Percentiles rank a stretch among this genome's conserved stretches.
These are phyloP conservation scores for Diutina mesorugosa DNA, from an alignment of 1,139 yeast genomes.

Conservation along the genomic window DNA sequence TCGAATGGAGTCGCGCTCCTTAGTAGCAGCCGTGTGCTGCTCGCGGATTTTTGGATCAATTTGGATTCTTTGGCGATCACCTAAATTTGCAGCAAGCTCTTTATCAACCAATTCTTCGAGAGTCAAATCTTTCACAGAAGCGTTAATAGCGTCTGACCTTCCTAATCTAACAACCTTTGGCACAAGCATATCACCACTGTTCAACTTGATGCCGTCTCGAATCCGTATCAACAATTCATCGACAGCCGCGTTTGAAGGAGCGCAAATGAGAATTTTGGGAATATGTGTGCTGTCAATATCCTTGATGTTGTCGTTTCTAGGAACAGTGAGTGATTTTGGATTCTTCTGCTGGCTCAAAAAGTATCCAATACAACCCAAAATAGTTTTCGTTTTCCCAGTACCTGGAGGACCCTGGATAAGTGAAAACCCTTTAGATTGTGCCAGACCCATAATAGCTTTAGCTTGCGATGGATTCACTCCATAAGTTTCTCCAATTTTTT, in stretches of 20 bases:
- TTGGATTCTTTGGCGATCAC: constrained; percentile 11
- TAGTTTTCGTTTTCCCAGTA: constrained; percentile 96
- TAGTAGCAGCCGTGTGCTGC: constrained; percentile 38
- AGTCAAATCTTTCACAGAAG: constrained; percentile 71
- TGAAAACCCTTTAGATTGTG: constrained; percentile 61
- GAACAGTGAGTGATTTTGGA: constrained; percentile 18
- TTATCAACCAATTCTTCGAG: constrained; percentile 79
- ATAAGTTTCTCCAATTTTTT: constrained; percentile 30
- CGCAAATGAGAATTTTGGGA: constrained; percentile 66
- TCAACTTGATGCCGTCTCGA: constrained; percentile 53
- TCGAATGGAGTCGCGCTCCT: constrained; percentile 30
- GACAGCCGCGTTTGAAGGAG: constrained; percentile 98
- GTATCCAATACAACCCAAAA: constrained; percentile 81
- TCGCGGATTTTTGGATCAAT: constrained; percentile 34
- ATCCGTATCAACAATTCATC: constrained; percentile 90
- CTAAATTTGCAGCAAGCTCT: constrained; percentile 34
- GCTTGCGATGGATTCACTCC: constrained; percentile 84
- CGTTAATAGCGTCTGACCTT: constrained; percentile 76
- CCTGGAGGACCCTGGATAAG: constrained; percentile 97
- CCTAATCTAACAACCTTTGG: constrained; percentile 87
- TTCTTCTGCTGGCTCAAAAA: constrained; percentile 27
- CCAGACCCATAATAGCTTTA: constrained; percentile 67
- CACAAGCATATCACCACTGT: constrained; percentile 40
- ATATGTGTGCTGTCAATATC: not conserved
- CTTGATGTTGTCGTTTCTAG: constrained; percentile 11